Percentiles rank a stretch among this genome's conserved stretches.
Evolutionary conservation across 176 grass and related monocot genomes (phyloP).

Genomic region (Paspalum vaginatum): DNA sequence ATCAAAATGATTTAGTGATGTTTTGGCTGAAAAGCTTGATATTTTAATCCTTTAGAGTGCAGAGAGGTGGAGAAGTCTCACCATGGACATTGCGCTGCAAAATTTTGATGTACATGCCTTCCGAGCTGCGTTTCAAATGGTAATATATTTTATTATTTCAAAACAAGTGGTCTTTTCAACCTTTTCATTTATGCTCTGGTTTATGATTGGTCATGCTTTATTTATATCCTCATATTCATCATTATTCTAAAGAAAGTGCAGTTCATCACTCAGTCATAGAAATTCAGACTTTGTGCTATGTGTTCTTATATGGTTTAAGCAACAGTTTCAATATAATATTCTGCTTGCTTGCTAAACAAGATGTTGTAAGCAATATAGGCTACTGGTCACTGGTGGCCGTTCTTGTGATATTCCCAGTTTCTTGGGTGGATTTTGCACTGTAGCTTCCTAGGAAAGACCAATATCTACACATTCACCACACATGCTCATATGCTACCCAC

Average conservation of each 20-base stretch:
- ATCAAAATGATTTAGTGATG: neutral
- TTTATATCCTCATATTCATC: conserved; percentile 14
- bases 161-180: neutral
- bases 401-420: conserved; percentile 12
- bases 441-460: neutral
- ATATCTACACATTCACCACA: neutral
- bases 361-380: neutral
- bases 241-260: neutral
- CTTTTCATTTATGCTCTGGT: conserved; percentile 18
- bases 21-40: neutral
- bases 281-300: neutral
- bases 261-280: neutral
- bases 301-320: neutral
- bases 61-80: conserved; percentile 92
- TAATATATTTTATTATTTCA: conserved; percentile 19
- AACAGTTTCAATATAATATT: neutral
- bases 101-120: conserved; percentile 95
- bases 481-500: conserved; percentile 12
- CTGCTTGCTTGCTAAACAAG: conserved; percentile 14
- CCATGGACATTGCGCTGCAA: conserved; percentile 66
- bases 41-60: conserved; percentile 73
- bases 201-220: conserved; percentile 21
- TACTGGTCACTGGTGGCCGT: neutral
- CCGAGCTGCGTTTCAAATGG: conserved; percentile 92
- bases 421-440: neutral